Evolutionary conservation across 805 yeast species (phyloP).

Genomic region (Candida nemodendra): DNA sequence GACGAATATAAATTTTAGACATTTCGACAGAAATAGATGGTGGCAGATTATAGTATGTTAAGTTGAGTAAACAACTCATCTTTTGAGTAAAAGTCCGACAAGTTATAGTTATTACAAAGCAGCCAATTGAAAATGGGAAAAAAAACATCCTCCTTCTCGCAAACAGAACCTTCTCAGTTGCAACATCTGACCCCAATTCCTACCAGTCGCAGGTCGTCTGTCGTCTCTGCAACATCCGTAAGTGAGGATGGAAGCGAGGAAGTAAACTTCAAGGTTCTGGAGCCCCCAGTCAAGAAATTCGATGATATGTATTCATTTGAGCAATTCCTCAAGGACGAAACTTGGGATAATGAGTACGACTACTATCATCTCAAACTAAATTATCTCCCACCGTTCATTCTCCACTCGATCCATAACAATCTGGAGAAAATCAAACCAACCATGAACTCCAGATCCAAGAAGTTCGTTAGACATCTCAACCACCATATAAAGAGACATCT

Average conservation of each 20-base stretch:
- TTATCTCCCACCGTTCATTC: conserved; percentile 49
- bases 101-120: conserved; percentile 1
- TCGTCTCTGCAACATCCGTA: conserved; percentile 4
- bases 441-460: conserved; percentile 63
- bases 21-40: no score
- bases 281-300: conserved; percentile 37
- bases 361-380: conserved; percentile 20
- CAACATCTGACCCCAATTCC: conserved; percentile 25
- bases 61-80: no score
- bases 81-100: conserved; percentile 5
- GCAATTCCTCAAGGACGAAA: conserved; percentile 58
- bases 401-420: conserved; percentile 61
- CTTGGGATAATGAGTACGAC: conserved; percentile 27
- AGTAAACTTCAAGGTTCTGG: conserved; percentile 10
- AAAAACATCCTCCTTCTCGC: conserved; percentile 18
- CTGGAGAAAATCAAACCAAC: conserved; percentile 68
- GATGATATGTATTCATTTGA: conserved; percentile 63
- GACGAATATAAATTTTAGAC: no score
- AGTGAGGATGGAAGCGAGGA: conserved; percentile 8
- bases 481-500: conserved; percentile 71
- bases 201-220: conserved; percentile 17
- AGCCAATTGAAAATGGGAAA: conserved; percentile 15
- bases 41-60: no score
- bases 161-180: conserved; percentile 33
- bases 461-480: conserved; percentile 66